A percentile compares a stretch with the other conserved stretches of the same genome.
phyloP scores from a whole-genome alignment of 225 moss, liverwort and hornwort genomes.

The Asterella californica region DNA sequence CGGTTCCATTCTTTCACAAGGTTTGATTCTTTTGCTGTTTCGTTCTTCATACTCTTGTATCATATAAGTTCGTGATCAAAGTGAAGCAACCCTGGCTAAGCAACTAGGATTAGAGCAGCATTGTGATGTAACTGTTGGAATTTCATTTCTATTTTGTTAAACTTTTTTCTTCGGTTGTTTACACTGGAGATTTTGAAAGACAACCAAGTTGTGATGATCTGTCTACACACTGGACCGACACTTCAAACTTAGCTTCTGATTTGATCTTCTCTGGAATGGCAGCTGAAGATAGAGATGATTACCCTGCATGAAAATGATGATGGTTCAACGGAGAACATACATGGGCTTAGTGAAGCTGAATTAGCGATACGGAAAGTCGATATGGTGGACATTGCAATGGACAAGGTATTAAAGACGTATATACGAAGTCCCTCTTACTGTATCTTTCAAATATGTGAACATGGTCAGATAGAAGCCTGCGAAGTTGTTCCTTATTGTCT shows the following conservation, averaged over 20 bases:
- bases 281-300: slow-evolving; percentile 97
- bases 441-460: background rate
- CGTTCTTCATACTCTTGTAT: background rate
- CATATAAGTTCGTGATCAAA: background rate
- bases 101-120: background rate
- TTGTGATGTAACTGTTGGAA: background rate
- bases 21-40: slow-evolving; percentile 28
- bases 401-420: slow-evolving; percentile 50
- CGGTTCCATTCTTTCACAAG: slow-evolving; percentile 95
- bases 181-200: background rate
- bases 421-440: background rate
- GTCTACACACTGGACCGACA: background rate
- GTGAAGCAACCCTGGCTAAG: background rate
- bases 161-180: background rate
- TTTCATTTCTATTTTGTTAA: background rate
- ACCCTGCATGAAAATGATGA: slow-evolving; percentile 80
- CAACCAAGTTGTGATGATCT: background rate
- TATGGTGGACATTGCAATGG: slow-evolving; percentile 79
- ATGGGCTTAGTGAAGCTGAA: slow-evolving; percentile 69
- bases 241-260: background rate
- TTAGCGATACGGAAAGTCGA: slow-evolving; percentile 91
- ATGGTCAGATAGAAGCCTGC: background rate
- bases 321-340: slow-evolving; percentile 84
- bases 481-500: background rate
- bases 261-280: background rate